Conservation (phyloP, 768 basidiomycete genomes). For the Cystofilobasidium capitatum region DNA sequence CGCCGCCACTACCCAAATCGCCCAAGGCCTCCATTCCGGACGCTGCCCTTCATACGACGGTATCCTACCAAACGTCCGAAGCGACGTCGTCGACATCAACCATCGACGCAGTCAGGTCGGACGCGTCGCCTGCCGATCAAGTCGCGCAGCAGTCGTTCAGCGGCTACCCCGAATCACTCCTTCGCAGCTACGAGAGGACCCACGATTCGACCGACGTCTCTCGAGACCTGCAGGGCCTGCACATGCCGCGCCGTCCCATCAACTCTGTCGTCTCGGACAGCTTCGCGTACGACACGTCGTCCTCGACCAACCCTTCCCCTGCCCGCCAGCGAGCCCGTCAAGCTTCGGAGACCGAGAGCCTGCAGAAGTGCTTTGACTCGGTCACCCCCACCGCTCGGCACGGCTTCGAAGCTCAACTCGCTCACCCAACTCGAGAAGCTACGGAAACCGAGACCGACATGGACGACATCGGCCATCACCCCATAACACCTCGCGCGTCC, state of each 20-base stretch:
- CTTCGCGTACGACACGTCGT: not conserved
- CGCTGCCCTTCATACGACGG: too few relatives aligned
- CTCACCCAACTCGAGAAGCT: not conserved
- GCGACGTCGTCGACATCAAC: not conserved
- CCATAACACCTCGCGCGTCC: not conserved
- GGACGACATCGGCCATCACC: not conserved
- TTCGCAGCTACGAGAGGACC: not conserved
- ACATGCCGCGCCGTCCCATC: not conserved
- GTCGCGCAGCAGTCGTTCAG: not conserved
- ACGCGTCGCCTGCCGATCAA: not conserved
- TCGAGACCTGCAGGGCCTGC: not conserved
- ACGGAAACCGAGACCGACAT: not conserved
- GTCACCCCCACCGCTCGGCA: not conserved
- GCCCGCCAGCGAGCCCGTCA: not conserved
- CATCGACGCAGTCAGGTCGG: not conserved
- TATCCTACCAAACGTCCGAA: not conserved
- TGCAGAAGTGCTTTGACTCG: not conserved
- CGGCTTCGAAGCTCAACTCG: not conserved
- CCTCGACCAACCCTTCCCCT: not conserved
- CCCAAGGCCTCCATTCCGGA: too few relatives aligned
- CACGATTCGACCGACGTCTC: not conserved
- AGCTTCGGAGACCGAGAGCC: not conserved
- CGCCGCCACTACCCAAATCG: too few relatives aligned
- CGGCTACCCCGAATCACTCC: not conserved
- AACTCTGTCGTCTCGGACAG: not conserved